These are phyloP conservation scores for Colletotrichum limetticola DNA, from an alignment of 2,329 filamentous ascomycete species.

Conservation along the genomic window DNA sequence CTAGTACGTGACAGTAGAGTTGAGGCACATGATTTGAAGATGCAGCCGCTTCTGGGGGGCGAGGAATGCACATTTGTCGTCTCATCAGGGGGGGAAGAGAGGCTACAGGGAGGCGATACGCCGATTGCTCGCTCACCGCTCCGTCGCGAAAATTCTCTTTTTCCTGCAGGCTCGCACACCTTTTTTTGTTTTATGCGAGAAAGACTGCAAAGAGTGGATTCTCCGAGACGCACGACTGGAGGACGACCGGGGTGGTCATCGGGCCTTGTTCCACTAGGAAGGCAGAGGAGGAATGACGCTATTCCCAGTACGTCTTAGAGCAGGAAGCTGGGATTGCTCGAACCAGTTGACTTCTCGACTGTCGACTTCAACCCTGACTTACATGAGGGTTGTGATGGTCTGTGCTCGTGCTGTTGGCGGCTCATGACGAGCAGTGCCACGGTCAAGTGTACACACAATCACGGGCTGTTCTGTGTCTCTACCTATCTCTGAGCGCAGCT, in stretches of 20 bases:
- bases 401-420: constrained; percentile 29
- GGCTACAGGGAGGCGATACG: constrained; percentile 29
- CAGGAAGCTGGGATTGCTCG: not conserved
- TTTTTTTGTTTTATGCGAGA: constrained; percentile 24
- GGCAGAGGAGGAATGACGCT: constrained; percentile 2
- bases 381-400: not conserved
- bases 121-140: constrained; percentile 36
- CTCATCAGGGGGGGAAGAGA: not conserved
- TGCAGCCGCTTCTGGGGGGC: constrained; percentile 5
- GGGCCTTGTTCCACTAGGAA: constrained; percentile 18
- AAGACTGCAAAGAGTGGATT: constrained; percentile 29
- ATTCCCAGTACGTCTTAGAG: constrained; percentile 12
- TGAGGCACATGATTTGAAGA: constrained; percentile 27
- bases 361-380: not conserved
- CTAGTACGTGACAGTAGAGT: not conserved
- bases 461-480: not conserved
- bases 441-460: not conserved
- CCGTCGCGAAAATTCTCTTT: constrained; percentile 29
- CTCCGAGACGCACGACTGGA: constrained; percentile 8
- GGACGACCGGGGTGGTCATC: constrained; percentile 11
- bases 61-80: constrained; percentile 16
- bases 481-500: not conserved
- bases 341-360: not conserved
- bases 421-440: constrained; percentile 28
- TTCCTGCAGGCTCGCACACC: constrained; percentile 25